Evolutionary conservation across 306 rosid genomes (phyloP).

Genomic region (Vigna unguiculata): DNA sequence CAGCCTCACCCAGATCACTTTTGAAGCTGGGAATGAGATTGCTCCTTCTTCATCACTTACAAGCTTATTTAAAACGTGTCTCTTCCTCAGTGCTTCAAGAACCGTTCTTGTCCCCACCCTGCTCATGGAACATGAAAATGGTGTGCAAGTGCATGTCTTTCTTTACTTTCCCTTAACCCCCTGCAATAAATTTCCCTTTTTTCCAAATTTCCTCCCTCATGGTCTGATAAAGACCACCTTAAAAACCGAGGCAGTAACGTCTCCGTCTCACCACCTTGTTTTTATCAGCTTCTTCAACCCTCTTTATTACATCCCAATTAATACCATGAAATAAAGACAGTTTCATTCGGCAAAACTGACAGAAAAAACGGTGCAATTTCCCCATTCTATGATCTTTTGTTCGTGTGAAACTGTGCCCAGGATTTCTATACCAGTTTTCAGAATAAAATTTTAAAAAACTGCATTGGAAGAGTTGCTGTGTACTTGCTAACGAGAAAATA

Average conservation of each 20-base stretch:
- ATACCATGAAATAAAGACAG: neutral
- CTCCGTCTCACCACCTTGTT: constrained; percentile 23
- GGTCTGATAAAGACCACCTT: neutral
- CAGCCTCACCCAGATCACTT: neutral
- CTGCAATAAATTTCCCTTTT: neutral
- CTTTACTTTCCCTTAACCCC: neutral
- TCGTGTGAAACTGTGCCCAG: neutral
- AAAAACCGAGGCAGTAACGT: constrained; percentile 9
- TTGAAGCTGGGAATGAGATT: neutral
- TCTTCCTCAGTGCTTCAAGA: neutral
- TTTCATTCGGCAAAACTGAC: neutral
- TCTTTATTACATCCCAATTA: neutral
- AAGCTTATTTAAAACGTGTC: constrained; percentile 14
- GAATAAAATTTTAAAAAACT: too few species aligned
- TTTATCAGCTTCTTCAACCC: neutral
- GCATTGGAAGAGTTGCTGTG: too few species aligned
- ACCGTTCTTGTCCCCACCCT: neutral
- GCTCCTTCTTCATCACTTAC: neutral
- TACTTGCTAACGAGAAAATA: too few species aligned
- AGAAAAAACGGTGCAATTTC: neutral
- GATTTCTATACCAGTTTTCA: neutral
- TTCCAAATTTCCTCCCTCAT: neutral
- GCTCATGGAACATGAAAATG: neutral
- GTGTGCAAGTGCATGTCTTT: neutral
- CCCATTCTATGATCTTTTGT: neutral